A percentile compares a stretch with the other conserved stretches of the same genome.
phyloP scores from a whole-genome alignment of 2,329 filamentous ascomycete species.

The Sporothrix variecibatus region DNA sequence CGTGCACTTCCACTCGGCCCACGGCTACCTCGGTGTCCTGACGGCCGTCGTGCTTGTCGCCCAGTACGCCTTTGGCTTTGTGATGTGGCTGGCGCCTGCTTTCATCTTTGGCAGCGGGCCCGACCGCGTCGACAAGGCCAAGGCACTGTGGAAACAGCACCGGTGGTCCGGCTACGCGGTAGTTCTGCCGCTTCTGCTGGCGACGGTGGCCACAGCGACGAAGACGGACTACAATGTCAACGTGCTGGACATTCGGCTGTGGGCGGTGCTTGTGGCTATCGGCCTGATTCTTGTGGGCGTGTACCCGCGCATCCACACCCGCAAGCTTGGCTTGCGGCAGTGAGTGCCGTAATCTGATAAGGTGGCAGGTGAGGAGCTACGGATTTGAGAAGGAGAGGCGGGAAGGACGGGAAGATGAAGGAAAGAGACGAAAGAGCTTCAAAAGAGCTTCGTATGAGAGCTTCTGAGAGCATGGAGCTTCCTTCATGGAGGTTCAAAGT shows the following conservation, averaged over 20 bases:
- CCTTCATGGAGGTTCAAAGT: not conserved
- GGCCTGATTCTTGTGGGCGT: constrained; percentile 71
- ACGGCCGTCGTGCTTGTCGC: constrained; percentile 69
- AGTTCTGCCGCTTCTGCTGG: constrained; percentile 65
- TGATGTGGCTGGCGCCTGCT: constrained; percentile 73
- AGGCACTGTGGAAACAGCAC: constrained; percentile 88
- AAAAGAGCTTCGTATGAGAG: not conserved
- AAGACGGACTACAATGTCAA: constrained; percentile 72
- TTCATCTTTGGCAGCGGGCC: constrained; percentile 71
- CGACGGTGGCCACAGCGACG: constrained; percentile 73
- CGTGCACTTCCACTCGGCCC: constrained; percentile 75
- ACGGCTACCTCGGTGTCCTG: constrained; percentile 79
- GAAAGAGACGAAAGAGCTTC: not conserved
- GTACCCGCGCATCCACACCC: constrained; percentile 75
- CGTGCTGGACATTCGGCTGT: constrained; percentile 71
- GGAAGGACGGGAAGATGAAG: not conserved
- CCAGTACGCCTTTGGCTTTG: constrained; percentile 78
- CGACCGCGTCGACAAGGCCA: constrained; percentile 76
- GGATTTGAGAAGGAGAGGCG: not conserved
- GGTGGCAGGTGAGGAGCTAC: not conserved
- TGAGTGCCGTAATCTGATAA: not conserved
- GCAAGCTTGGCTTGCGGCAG: constrained; percentile 65
- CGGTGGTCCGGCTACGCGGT: constrained; percentile 70
- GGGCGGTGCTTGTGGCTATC: constrained; percentile 69
- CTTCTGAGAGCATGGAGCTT: not conserved